Conservation (phyloP, 202 grass and related monocot species). For the Carex sylvatica region DNA sequence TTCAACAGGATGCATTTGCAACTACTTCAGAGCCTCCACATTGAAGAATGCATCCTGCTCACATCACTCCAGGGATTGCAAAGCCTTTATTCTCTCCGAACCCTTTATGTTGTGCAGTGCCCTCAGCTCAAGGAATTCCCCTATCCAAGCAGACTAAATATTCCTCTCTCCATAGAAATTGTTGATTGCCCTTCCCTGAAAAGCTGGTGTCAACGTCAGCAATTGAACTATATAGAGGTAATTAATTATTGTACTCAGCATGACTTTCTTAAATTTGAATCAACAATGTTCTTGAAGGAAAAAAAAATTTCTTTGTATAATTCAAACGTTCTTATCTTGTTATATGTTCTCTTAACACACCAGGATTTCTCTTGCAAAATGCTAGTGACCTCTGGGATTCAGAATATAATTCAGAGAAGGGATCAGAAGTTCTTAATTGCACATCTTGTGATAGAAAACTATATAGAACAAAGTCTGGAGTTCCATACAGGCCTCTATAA, state of each 20-base stretch:
- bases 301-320: not conserved
- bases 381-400: slow-evolving; percentile 15
- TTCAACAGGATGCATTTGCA: not conserved
- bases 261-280: not conserved
- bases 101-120: not conserved
- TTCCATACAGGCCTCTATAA: not conserved
- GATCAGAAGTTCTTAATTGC: not conserved
- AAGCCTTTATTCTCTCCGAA: not conserved
- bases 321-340: not conserved
- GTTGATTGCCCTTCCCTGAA: not conserved
- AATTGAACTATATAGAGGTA: slow-evolving; percentile 6
- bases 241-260: not conserved
- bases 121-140: not conserved
- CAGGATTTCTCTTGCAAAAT: not conserved
- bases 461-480: not conserved
- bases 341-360: not conserved
- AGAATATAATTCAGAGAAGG: not conserved
- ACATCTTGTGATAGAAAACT: slow-evolving; percentile 9
- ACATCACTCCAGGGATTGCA: not conserved
- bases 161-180: not conserved
- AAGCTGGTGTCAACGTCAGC: not conserved
- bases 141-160: not conserved
- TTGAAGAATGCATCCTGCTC: slow-evolving; percentile 21
- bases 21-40: not conserved
- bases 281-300: not conserved